Evolutionary conservation across 495 filamentous ascomycete species (phyloP), one percentile per base, ranked within the genome.

Genomic region (Trichoderma gamsii): DNA sequence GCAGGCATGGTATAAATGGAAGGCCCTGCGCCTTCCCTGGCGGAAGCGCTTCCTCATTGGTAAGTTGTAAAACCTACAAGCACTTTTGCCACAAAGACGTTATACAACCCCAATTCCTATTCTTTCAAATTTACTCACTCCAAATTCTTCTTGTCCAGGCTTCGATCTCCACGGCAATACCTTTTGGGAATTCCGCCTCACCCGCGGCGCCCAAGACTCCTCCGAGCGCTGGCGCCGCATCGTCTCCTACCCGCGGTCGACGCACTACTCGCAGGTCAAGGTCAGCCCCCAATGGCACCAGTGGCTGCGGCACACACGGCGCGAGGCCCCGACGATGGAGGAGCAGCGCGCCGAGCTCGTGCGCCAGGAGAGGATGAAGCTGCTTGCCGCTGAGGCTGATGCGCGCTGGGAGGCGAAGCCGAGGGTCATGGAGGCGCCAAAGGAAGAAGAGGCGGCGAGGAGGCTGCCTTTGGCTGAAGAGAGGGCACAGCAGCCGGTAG

Each of bases 111-210:
- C 4, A 29, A 29, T 29, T 1, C 29, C 29, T 29, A 29, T 29
- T 29, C 29, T 1, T 29, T 29, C 35, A 38, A 38, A 3, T 38
- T 7, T 5, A 6, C 35, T 38, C 35, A 0, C 7, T 38, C 8
- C 5, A 7, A 38, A 3, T 38, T 7, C 35, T 63, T 43, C 18
- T 38, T 64, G 38, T 67, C 1, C 72, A 97, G 94, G 95, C 71
- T 81, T 85, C 69, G 95, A 99, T 77, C 87, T 97, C 41, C 71
- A 85, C 46, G 92, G 92, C 25, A 98, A 97, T 79, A 97, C 93
- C 29, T 99, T 87, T 79, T 98, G 93, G 92, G 92, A 96, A 74
- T 94, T 97, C 80, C 87, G 86, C 69, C 77, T 81, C 6, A 71
- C 88, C 9, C 82, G 85, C 70, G 74, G 74, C 77, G 21, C 81